phyloP scores from a whole-genome alignment of 306 rosid genomes.

The Sicyos edulis region DNA sequence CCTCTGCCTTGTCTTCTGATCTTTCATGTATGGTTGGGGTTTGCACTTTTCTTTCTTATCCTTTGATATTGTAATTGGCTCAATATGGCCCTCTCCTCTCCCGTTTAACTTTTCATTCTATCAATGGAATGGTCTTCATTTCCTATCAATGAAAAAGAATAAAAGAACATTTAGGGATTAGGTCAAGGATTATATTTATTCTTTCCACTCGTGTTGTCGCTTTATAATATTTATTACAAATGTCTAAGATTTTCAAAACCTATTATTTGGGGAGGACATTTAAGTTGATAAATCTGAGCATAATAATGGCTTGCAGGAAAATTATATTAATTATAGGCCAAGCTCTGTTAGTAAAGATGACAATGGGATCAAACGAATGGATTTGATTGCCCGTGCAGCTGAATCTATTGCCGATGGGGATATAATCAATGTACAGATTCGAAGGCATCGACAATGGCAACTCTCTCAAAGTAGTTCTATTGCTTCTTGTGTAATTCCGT shows the following conservation, averaged over 20 bases:
- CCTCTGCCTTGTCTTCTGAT: no score
- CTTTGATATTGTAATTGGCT: no score
- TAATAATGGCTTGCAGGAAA: constrained; percentile 58
- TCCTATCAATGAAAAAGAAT: no score
- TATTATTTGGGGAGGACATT: neutral
- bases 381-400: constrained; percentile 74
- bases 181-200: neutral
- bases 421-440: constrained; percentile 83
- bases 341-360: constrained; percentile 65
- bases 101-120: no score
- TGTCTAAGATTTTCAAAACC: neutral
- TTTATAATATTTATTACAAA: neutral
- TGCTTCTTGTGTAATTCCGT: constrained; percentile 87
- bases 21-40: no score
- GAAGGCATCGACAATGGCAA: constrained; percentile 95
- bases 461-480: constrained; percentile 78
- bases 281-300: constrained; percentile 1
- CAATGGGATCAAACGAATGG: constrained; percentile 72
- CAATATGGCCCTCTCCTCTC: no score
- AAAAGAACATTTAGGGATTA: no score
- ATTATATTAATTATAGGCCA: constrained; percentile 80
- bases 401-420: constrained; percentile 94
- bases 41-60: no score
- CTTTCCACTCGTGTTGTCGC: neutral
- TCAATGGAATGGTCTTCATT: no score